Percentiles rank a stretch among this genome's conserved stretches.
Conservation (phyloP, 495 filamentous ascomycete genomes). For the Penicillium dipodomyicola region DNA sequence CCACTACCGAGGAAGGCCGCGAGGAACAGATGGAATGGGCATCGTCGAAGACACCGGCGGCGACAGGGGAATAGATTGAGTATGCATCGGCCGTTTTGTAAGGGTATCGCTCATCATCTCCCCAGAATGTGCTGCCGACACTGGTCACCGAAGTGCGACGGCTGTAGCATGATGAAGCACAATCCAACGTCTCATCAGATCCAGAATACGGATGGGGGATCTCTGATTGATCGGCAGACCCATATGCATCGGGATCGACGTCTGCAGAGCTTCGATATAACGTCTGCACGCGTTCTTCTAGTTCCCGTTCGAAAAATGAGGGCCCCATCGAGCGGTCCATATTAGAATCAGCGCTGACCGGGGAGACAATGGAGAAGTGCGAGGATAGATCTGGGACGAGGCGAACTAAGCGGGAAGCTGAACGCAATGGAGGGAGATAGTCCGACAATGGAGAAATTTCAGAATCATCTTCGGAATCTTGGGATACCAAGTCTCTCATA, state of each 20-base stretch:
- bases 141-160: conserved; percentile 36
- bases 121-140: conserved; percentile 18
- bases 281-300: conserved; percentile 21
- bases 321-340: conserved; percentile 8
- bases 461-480: conserved; percentile 20
- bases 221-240: background rate
- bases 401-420: conserved; percentile 20
- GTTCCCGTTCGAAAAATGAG: conserved; percentile 19
- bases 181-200: conserved; percentile 26
- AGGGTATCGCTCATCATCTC: conserved; percentile 3
- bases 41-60: conserved; percentile 47
- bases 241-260: background rate
- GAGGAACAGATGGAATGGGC: conserved; percentile 10
- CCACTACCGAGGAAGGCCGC: background rate
- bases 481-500: conserved; percentile 20
- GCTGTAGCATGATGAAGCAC: conserved; percentile 40
- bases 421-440: conserved; percentile 5
- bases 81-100: conserved; percentile 31
- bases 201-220: conserved; percentile 19
- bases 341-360: conserved; percentile 10
- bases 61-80: conserved; percentile 37
- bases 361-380: conserved; percentile 31
- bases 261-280: conserved; percentile 13
- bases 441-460: conserved; percentile 36
- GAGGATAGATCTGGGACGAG: conserved; percentile 37